Base-by-base conservation (phyloP, 1,284 basidiomycete genomes). In the Rhodotorula glutinis region DNA sequence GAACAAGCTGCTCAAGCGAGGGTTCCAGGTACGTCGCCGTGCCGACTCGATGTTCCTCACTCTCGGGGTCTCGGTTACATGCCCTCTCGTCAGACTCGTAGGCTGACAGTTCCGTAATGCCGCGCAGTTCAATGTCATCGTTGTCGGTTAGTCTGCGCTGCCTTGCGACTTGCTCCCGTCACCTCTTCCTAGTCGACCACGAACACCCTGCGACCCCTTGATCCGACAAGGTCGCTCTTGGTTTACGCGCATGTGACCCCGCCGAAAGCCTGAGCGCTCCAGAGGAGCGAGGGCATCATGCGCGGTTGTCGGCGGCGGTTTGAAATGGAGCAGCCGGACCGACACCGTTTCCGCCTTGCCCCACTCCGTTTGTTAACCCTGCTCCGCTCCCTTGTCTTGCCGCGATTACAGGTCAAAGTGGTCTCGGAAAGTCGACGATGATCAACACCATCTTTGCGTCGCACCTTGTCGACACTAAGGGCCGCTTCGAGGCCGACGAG, bases 401-500 rank as follows among this genome's bases (percentile, higher is more conserved):
- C 70, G 69, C 70, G 43, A 19, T 5, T 21, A 66, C 77, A 90
- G 94, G 95, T 64, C 95, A 95, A 83, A 97, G 94, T 57, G 96
- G 95, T 73, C 84, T 98, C 54, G 96, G 95, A 79, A 98, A 98
- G 84, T 96, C 92, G 73, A 98, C 96, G 51, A 84, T 98, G 77
- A 92, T 98, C 80, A 98, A 98, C 86, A 98, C 95, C 59, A 92
- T 98, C 80, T 98, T 98, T 79, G 93, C 95, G 67, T 93, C 91
- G 63, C 94, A 98, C 81, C 85, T 98, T 77, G 90, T 98, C 78
- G 94, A 97, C 82, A 92, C 92, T 60, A 98, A 98, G 83, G 95
- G 96, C 43, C 88, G 96, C 30, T 82, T 93, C 74, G 86, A 89
- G 73, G 82, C 92, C 14, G 89, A 95, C 70, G 90, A 93, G 76